Evolutionary conservation across 768 basidiomycete genomes (phyloP).

Genomic region (Hericium coralloides): DNA sequence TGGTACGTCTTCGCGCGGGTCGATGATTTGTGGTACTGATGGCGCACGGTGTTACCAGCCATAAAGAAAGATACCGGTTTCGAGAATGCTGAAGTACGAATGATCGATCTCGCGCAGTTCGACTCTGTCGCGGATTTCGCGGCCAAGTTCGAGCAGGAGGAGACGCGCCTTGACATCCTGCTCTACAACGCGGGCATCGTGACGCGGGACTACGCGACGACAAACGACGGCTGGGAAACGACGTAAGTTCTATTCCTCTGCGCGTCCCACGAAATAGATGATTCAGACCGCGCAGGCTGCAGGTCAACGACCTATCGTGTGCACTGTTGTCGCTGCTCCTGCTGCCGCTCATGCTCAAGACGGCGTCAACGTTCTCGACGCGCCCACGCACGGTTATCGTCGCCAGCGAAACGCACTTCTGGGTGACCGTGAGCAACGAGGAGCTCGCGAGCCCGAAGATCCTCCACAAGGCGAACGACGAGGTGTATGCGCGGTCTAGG

Average conservation of each 20-base stretch:
- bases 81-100: slow-evolving; percentile 13
- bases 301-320: slow-evolving; percentile 36
- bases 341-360: slow-evolving; percentile 32
- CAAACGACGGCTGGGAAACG: slow-evolving; percentile 20
- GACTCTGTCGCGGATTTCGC: slow-evolving; percentile 17
- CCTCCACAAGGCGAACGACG: slow-evolving; percentile 3
- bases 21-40: slow-evolving; percentile 10
- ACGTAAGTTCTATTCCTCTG: slow-evolving; percentile 8
- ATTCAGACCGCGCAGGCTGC: slow-evolving; percentile 25
- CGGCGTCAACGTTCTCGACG: slow-evolving; percentile 9
- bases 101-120: slow-evolving; percentile 18
- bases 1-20: slow-evolving; percentile 18
- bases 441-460: slow-evolving; percentile 2
- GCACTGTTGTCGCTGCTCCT: slow-evolving; percentile 32
- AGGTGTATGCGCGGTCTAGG: slow-evolving; percentile 3
- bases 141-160: slow-evolving; percentile 12
- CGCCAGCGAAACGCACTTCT: slow-evolving; percentile 8
- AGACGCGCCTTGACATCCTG: slow-evolving; percentile 17
- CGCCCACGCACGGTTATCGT: slow-evolving; percentile 10
- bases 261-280: not conserved
- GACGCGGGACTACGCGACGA: slow-evolving; percentile 16
- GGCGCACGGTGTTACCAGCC: slow-evolving; percentile 3
- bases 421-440: not conserved
- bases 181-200: slow-evolving; percentile 18
- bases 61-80: slow-evolving; percentile 10